phyloP scores from a whole-genome alignment of 306 rosid genomes.

The Ceratonia siliqua region DNA sequence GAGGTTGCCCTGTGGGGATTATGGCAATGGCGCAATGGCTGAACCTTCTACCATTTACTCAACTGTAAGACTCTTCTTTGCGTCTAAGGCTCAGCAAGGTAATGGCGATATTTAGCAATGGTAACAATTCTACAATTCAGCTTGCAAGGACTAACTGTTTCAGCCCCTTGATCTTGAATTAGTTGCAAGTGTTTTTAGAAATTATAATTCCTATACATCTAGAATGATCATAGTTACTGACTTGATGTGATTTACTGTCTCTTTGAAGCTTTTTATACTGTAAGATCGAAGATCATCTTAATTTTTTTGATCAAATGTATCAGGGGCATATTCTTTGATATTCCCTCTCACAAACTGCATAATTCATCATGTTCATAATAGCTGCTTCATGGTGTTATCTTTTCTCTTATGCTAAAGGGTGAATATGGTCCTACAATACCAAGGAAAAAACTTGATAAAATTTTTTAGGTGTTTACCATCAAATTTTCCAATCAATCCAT shows the following conservation, averaged over 20 bases:
- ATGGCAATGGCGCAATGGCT: slow-evolving; percentile 63
- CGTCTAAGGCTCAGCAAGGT: slow-evolving; percentile 36
- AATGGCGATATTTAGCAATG: slow-evolving; percentile 11
- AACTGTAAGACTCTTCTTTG: slow-evolving; percentile 52
- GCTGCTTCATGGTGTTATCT: no score
- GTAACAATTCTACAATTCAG: slow-evolving; percentile 2
- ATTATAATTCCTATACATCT: background rate
- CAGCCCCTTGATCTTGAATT: background rate
- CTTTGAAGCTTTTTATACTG: background rate
- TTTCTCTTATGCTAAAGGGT: no score
- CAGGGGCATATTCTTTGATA: no score
- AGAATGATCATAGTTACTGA: background rate
- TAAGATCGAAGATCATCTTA: background rate
- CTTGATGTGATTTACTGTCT: no score
- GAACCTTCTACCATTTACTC: slow-evolving; percentile 54
- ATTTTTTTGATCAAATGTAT: no score
- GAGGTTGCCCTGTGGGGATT: slow-evolving; percentile 61
- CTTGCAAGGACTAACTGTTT: slow-evolving; percentile 12
- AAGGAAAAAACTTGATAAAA: no score
- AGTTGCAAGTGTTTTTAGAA: slow-evolving; percentile 11
- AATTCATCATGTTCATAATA: no score
- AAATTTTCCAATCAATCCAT: no score
- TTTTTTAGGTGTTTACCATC: no score
- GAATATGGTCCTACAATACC: no score
- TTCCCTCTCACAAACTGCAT: no score